Base-by-base conservation (phyloP, 768 basidiomycete genomes). In the Phallus indusiatus region DNA sequence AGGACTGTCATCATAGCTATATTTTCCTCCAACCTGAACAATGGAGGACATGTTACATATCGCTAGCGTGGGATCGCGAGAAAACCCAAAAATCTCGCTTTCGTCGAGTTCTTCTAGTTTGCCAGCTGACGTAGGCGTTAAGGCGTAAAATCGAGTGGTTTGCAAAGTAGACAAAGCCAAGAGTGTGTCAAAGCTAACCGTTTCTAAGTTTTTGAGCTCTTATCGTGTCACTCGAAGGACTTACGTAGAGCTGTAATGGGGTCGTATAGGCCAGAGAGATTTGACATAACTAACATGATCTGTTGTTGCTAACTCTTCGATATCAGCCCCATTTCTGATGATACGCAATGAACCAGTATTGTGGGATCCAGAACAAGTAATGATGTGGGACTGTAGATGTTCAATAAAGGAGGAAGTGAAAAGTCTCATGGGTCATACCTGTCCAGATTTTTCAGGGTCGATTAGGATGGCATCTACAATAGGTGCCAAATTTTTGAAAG, bases 311-410 rank as follows among this genome's bases (percentile, higher is more conserved):
- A 80, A 65, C 64, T 86, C 85, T 57, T 81, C 75, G 67, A 92
- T 85, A 64, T 90, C 86, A 6, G 90, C 89, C 1, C 93, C 93
- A 58, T 83, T 89, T 61, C 89, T 77, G 18, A 96, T 78, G 33
- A 93, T 71, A 52, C 86, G 85, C 16, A 96, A 65, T 10, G 85
- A 83, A 1, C 94, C 93, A 1, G 83, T 81, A 62, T 82, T 90
- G 53, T 77, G 78, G 1, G 82, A 87, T 5, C 94, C 94, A 3
- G 90, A 94, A 65, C 89, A 90, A 1, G 91, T 90, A 4, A 95
- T 82, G 47, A 94, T 80, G 68, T 88, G 85, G n/a, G 75, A 76
- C 88, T 93, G 62, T 1, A 47, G 16, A 37, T 24, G 20, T 55
- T 37, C n/a, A 37, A 21, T 20, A 2, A 42, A 33, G 0, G 36